Evolutionary conservation across 768 basidiomycete species (phyloP).

Genomic region (Agaricus sinodeliciosus): DNA sequence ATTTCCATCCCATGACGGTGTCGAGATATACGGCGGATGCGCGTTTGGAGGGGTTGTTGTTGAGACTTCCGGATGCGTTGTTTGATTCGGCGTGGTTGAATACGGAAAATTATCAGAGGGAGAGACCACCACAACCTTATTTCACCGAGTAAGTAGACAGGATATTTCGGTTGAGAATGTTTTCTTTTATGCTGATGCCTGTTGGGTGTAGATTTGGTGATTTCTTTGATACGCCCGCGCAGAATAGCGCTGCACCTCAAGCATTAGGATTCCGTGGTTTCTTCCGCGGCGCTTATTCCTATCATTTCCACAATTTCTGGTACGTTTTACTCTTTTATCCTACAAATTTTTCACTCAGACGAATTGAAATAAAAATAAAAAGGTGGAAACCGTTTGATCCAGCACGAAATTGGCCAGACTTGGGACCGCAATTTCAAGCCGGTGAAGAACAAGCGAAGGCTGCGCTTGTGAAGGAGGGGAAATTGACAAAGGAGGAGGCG

Average conservation of each 20-base stretch:
- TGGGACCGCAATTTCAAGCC: slow-evolving; percentile 68
- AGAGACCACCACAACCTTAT: slow-evolving; percentile 89
- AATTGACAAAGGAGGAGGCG: slow-evolving; percentile 15
- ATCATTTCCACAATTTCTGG: slow-evolving; percentile 95
- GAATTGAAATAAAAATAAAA: neutral
- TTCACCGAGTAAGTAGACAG: slow-evolving; percentile 61
- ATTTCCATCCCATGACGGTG: slow-evolving; percentile 95
- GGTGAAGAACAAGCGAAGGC: slow-evolving; percentile 66
- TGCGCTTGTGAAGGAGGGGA: slow-evolving; percentile 25
- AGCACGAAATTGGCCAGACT: slow-evolving; percentile 83
- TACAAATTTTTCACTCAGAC: neutral
- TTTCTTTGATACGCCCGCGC: slow-evolving; percentile 71
- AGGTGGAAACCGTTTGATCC: slow-evolving; percentile 97
- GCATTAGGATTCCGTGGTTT: slow-evolving; percentile 86
- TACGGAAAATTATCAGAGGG: slow-evolving; percentile 82
- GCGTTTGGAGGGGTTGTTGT: slow-evolving; percentile 64
- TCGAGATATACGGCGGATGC: slow-evolving; percentile 82
- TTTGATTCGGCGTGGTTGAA: slow-evolving; percentile 96
- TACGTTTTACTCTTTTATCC: slow-evolving; percentile 26
- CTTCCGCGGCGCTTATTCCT: slow-evolving; percentile 89
- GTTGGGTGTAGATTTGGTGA: slow-evolving; percentile 57
- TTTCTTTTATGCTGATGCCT: neutral
- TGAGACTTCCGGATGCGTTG: slow-evolving; percentile 83
- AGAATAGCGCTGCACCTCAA: slow-evolving; percentile 70
- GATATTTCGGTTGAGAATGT: too few relatives aligned